phyloP scores from a whole-genome alignment of 345 rosid species.

The Syzygium jambos region DNA sequence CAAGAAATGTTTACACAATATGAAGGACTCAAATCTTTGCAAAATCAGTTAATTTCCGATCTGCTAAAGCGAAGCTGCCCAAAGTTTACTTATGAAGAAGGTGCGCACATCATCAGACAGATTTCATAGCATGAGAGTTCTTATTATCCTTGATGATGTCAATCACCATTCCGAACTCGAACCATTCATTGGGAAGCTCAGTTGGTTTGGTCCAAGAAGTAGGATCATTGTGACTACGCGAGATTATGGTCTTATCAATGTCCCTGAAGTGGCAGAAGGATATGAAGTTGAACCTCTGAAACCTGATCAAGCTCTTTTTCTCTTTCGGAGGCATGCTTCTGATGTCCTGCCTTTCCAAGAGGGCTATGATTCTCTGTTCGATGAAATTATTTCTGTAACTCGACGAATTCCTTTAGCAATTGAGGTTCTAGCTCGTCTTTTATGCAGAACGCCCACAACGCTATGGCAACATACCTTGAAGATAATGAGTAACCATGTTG shows the following conservation, averaged over 20 bases:
- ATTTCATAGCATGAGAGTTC: not conserved
- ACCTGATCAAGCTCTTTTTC: not conserved
- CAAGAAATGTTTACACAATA: not conserved
- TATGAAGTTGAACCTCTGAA: not conserved
- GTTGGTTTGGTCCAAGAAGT: constrained; percentile 7
- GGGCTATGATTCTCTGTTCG: not conserved
- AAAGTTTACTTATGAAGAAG: not conserved
- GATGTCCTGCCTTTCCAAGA: not conserved
- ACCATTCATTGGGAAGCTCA: not conserved
- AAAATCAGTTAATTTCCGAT: not conserved
- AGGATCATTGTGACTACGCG: not conserved
- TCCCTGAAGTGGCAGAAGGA: not conserved
- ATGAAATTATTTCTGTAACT: not conserved
- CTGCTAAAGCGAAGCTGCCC: not conserved
- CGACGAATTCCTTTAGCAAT: not conserved
- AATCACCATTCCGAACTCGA: rapidly evolving
- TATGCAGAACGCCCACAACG: not conserved
- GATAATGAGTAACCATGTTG: not conserved
- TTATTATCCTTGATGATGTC: constrained; percentile 2
- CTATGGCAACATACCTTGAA: not conserved
- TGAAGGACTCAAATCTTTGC: not conserved
- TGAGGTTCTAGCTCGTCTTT: not conserved
- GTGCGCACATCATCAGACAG: not conserved
- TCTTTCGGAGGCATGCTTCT: not conserved
- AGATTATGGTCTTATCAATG: not conserved